Base-by-base conservation (phyloP, 352 stramenopile species). In the Phytophthora macrochlamydospora region DNA sequence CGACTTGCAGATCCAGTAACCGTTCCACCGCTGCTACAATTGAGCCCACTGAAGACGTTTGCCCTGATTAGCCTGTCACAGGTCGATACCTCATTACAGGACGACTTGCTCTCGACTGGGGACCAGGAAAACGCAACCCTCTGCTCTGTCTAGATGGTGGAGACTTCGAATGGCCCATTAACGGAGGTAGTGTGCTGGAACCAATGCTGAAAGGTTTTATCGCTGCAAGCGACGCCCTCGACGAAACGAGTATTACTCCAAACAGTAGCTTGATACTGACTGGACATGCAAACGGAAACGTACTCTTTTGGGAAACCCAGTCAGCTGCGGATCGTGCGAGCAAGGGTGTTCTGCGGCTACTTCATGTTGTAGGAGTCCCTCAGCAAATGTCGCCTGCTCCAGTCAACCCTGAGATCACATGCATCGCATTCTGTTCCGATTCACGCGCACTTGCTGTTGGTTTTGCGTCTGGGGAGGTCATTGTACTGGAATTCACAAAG, bases 81-180 rank as follows among this genome's bases (percentile, higher is more conserved):
- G 18, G 67, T 75, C 13, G 75, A 89, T 30, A 73, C 61, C 28
- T 62, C 40, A 12, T 52, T 92, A 2, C 73, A 88, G n/a, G 73
- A 76, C 12, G 78, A 90, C 38, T 65, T 92, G 38, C 31, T 71
- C 8, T 67, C 65, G 32, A 76, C 74, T 0, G 85, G 56, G 71
- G 49, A 73, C 43, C 76, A 59, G 74, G 69, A 43, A 56, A 52
- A 48, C 71, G 71, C 31, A 78, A 85, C 51, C 59, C 72, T 7
- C 62, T 83, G 30, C 68, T 69, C 7, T 63, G 62, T 13, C 31
- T 87, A 32, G 50, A 73, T 29, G 73, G 51, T 18, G 73, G 79
- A 8, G 81, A 89, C n/a, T 91, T 88, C 72, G 79, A 88, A 28
- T 91, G 80, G 81, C 86, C 86, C 1, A 75, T 92, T 44, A 89